phyloP scores from a whole-genome alignment of 768 basidiomycete genomes.

The Trametes meyenii region DNA sequence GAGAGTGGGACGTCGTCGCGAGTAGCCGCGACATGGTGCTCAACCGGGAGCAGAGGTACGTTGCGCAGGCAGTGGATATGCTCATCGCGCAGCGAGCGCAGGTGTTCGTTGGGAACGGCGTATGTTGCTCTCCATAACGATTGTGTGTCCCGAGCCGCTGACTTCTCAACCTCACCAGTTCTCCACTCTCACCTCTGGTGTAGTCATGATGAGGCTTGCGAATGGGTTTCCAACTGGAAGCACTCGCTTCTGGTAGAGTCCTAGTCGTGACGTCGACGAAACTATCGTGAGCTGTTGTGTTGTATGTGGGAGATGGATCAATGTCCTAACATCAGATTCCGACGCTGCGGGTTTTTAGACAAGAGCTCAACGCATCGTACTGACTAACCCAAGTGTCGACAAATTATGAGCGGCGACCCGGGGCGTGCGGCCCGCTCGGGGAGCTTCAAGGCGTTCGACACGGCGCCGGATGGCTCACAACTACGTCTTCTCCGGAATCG shows the following conservation, averaged over 20 bases:
- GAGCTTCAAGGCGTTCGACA: no score
- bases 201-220: conserved; percentile 47
- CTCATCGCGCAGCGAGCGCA: conserved; percentile 47
- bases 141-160: not conserved
- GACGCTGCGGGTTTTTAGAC: no score
- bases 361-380: no score
- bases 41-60: conserved; percentile 44
- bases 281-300: not conserved
- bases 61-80: conserved; percentile 53
- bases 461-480: no score
- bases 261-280: not conserved
- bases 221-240: conserved; percentile 36
- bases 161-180: conserved; percentile 36
- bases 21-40: conserved; percentile 45
- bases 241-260: conserved; percentile 43
- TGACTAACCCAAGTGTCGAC: no score
- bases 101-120: conserved; percentile 56
- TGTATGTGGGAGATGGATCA: no score
- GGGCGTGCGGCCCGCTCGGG: no score
- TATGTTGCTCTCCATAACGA: conserved; percentile 14
- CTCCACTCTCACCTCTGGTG: conserved; percentile 50
- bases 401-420: no score
- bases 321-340: no score
- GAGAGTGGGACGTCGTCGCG: conserved; percentile 37
- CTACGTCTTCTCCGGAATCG: no score